A percentile compares a stretch with the other conserved stretches of the same genome.
These are phyloP conservation scores for Carex arenaria DNA, from an alignment of 202 grass and related monocot genomes.

Conservation along the genomic window DNA sequence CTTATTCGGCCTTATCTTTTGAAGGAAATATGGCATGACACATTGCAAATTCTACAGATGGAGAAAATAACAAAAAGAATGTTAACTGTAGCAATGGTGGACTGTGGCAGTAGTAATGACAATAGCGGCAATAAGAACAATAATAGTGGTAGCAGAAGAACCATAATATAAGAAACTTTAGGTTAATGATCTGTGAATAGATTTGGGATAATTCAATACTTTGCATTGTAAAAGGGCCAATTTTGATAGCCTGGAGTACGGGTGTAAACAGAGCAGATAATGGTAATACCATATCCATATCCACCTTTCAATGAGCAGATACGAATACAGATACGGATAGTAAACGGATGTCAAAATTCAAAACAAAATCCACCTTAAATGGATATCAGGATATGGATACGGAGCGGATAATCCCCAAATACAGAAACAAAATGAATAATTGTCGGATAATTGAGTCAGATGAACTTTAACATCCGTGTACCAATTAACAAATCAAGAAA, in stretches of 20 bases:
- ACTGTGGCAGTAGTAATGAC: not conserved
- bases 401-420: no score
- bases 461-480: no score
- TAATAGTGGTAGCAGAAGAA: not conserved
- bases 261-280: no score
- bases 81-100: not conserved
- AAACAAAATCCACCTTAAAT: no score
- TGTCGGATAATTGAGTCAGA: no score
- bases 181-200: not conserved
- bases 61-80: not conserved
- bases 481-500: no score
- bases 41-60: not conserved
- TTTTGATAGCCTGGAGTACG: not conserved
- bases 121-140: not conserved
- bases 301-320: no score
- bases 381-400: no score
- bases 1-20: not conserved
- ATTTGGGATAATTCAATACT: not conserved
- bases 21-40: not conserved
- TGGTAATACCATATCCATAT: no score
- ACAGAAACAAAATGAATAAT: no score
- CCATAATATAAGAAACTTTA: not conserved
- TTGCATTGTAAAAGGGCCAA: not conserved
- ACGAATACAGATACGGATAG: no score
- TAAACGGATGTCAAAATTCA: no score